Base-by-base conservation (phyloP, 2,329 filamentous ascomycete genomes). In the Aspergillaceae sp. region DNA sequence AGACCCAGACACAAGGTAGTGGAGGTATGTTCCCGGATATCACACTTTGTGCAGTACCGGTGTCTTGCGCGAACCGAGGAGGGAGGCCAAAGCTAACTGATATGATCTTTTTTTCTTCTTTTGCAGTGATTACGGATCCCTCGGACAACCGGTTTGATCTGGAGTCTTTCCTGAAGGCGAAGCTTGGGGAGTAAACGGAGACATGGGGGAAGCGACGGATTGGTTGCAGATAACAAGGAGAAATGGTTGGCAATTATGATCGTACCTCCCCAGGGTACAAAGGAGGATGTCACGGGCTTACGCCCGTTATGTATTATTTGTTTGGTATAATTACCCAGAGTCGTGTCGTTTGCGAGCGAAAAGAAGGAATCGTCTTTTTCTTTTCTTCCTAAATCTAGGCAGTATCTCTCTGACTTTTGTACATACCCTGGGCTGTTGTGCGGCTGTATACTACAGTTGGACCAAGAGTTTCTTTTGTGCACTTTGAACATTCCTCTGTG, bases 121-220 rank as follows among this genome's bases (percentile, higher is more conserved):
- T 40, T 44, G 40, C 61, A 87, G 83, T 83, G 56, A 78, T 84
- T 68, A 76, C 80, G 65, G 84, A 97, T 72, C 84, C 84, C 50
- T 80, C 84, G 64, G 82, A 92, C 74, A 82, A 89, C 64, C 87
- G 89, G 64, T 97, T 97, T 74, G 90, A 98, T 68, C 77, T 97
- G 59, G 91, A 97, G 76, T 83, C 86, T 59, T 87, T 81, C 69
- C 72, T 95, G 68, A 78, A 80, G 62, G 76, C 79, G 59, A 72
- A 88, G 59, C 68, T 70, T 44, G 71, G 67, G 43, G 73, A 75
- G 56, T 38, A 38, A 38, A 51, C 47, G 40, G 56, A 57, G 56
- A 19, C 19, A 19, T 19, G 19, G 19, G 19, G 19, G 19, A 19
- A 60, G 44, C 38, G 36, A 42, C 11, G 26, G 27, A 7, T 38